These are phyloP conservation scores for Eimeria tenella DNA, from an alignment of 169 alveolate species.

Conservation along the genomic window DNA sequence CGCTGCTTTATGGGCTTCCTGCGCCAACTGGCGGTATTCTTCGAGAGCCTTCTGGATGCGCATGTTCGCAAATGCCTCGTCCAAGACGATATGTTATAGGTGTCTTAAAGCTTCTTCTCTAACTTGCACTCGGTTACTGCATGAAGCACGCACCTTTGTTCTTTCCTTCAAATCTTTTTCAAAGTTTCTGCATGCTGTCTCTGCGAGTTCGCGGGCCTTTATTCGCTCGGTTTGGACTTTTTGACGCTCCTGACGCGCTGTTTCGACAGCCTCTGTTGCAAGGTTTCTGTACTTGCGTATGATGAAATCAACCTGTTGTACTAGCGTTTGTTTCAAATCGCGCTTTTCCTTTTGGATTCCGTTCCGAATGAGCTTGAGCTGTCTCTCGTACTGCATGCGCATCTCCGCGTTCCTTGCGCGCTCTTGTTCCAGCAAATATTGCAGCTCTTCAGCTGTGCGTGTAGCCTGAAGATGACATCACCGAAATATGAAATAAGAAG, in stretches of 20 bases:
- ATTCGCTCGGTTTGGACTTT: constrained; percentile 60
- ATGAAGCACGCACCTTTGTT: constrained; percentile 29
- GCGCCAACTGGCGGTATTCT: constrained; percentile 71
- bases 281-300: constrained; percentile 68
- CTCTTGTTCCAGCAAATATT: constrained; percentile 66
- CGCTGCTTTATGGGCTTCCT: constrained; percentile 75
- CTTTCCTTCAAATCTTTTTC: constrained; percentile 70
- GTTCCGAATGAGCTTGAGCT: constrained; percentile 53
- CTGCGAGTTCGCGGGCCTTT: constrained; percentile 69
- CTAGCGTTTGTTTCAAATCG: constrained; percentile 26
- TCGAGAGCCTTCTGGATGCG: constrained; percentile 62
- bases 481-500: not conserved
- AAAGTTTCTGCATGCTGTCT: constrained; percentile 70
- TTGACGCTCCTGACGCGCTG: constrained; percentile 67
- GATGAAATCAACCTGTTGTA: constrained; percentile 68
- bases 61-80: not conserved
- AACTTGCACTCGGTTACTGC: not conserved
- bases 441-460: constrained; percentile 50
- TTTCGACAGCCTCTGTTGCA: constrained; percentile 72
- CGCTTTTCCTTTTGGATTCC: constrained; percentile 65
- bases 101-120: too few species aligned
- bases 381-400: constrained; percentile 72
- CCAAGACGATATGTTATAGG: too few species aligned
- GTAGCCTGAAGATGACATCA: constrained; percentile 9
- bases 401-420: constrained; percentile 63